Percentiles rank a stretch among this genome's conserved stretches.
phyloP scores from a whole-genome alignment of 2,329 filamentous ascomycete genomes.

The Microcyclospora tardicrescens region DNA sequence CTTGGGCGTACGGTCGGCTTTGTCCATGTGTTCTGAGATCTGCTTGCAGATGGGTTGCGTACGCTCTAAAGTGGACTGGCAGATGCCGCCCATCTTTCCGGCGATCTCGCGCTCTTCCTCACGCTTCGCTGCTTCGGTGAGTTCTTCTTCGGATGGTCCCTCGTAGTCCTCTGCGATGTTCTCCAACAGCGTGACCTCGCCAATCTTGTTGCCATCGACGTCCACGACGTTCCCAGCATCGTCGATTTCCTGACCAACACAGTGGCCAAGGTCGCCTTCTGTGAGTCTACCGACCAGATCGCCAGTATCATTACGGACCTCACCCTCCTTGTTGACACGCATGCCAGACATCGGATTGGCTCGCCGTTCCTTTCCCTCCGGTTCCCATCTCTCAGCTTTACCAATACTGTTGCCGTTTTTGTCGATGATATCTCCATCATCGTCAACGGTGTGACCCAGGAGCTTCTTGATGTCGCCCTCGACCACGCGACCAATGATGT shows the following conservation, averaged over 20 bases:
- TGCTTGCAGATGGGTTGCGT: constrained; percentile 75
- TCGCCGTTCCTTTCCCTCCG: constrained; percentile 39
- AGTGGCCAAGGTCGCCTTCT: constrained; percentile 39
- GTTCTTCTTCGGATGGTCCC: constrained; percentile 42
- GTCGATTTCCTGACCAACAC: constrained; percentile 39
- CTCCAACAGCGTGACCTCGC: constrained; percentile 49
- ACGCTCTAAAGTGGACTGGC: constrained; percentile 69
- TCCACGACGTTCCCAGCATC: constrained; percentile 41
- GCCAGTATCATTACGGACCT: constrained; percentile 39
- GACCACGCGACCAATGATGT: constrained; percentile 37
- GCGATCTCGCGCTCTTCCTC: constrained; percentile 64
- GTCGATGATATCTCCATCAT: constrained; percentile 40
- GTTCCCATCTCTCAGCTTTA: constrained; percentile 41
- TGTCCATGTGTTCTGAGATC: constrained; percentile 74
- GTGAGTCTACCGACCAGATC: constrained; percentile 38
- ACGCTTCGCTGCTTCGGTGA: constrained; percentile 38
- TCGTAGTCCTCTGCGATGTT: constrained; percentile 47
- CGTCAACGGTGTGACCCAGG: constrained; percentile 37
- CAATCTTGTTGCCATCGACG: constrained; percentile 49
- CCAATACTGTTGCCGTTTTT: constrained; percentile 42
- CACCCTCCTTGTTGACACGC: constrained; percentile 41
- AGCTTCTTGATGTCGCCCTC: constrained; percentile 41
- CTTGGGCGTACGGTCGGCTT: constrained; percentile 65
- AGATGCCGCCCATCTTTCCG: constrained; percentile 56
- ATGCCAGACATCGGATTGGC: constrained; percentile 47